These are phyloP conservation scores for Grifola frondosa DNA, from an alignment of 1,284 basidiomycete genomes.

Conservation along the genomic window DNA sequence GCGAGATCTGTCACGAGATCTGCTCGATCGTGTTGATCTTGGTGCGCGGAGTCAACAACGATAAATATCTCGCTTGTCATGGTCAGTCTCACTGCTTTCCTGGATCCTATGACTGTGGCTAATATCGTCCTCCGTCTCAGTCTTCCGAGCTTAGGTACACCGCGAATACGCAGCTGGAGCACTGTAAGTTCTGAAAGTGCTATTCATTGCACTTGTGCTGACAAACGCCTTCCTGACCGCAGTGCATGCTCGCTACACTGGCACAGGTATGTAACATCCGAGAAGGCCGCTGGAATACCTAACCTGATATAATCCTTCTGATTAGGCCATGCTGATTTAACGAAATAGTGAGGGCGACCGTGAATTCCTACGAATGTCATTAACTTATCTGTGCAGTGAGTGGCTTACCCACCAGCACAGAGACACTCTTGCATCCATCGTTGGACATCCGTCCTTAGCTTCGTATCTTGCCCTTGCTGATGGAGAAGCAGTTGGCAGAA, in stretches of 20 bases:
- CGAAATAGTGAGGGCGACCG: conserved; percentile 77
- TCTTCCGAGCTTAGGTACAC: conserved; percentile 91
- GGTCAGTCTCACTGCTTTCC: conserved; percentile 37
- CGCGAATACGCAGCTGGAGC: conserved; percentile 90
- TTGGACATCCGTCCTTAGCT: conserved; percentile 85
- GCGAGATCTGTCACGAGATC: conserved; percentile 3
- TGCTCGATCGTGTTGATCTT: conserved; percentile 10
- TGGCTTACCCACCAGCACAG: conserved; percentile 98
- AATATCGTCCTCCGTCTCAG: conserved; percentile 33
- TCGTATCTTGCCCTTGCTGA: conserved; percentile 93
- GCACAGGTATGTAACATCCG: conserved; percentile 80
- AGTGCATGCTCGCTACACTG: conserved; percentile 97
- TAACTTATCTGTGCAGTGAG: conserved; percentile 76
- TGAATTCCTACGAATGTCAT: no score
- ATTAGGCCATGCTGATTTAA: conserved; percentile 87
- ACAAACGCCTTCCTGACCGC: no score
- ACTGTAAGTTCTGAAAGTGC: conserved; percentile 73
- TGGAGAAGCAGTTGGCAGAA: conserved; percentile 84
- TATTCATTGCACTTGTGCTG: no score
- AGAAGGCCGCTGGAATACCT: no score
- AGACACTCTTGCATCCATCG: conserved; percentile 89
- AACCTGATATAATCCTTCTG: background rate
- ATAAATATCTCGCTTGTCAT: conserved; percentile 35
- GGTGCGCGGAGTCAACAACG: conserved; percentile 10
- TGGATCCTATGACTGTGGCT: conserved; percentile 17